These are phyloP conservation scores for Trypanosoma mega DNA, from an alignment of 208 protist genomes.

Conservation along the genomic window DNA sequence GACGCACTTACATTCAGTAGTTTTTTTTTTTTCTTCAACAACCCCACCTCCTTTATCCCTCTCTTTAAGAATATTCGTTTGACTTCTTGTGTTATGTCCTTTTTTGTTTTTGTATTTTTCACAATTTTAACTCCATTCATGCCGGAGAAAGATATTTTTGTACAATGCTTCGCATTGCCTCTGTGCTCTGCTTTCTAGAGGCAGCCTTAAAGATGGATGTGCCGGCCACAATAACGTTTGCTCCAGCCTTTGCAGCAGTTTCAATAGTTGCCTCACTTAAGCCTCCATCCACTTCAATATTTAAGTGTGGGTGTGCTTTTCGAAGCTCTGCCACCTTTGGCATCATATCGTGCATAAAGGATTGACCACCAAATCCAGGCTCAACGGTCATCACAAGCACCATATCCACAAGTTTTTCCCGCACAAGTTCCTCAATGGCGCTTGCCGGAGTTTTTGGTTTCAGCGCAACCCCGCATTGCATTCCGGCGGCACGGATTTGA, in stretches of 20 bases:
- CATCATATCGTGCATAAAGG: constrained; percentile 97
- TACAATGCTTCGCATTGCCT: constrained; percentile 47
- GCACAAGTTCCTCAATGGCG: constrained; percentile 59
- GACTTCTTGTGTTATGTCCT: neutral
- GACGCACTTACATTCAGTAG: neutral
- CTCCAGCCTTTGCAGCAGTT: constrained; percentile 92
- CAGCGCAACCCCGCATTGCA: constrained; percentile 96
- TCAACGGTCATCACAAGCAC: constrained; percentile 99
- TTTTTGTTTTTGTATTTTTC: constrained; percentile 10
- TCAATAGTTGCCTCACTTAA: constrained; percentile 94
- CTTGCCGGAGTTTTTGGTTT: constrained; percentile 94
- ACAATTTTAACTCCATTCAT: neutral
- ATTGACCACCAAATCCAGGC: constrained; percentile 99
- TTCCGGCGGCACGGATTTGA: constrained; percentile 62
- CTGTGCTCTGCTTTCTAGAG: constrained; percentile 45
- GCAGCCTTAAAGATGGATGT: constrained; percentile 92
- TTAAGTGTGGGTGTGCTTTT: constrained; percentile 72
- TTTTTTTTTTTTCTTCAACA: neutral
- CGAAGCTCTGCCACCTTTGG: constrained; percentile 94
- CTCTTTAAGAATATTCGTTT: neutral
- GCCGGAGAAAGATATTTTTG: constrained; percentile 25
- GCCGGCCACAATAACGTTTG: constrained; percentile 99
- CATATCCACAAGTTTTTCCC: constrained; percentile 94
- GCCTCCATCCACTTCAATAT: constrained; percentile 99
- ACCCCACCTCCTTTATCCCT: neutral